phyloP scores from a whole-genome alignment of 129 eudicot species.

The Tagetes patula region DNA sequence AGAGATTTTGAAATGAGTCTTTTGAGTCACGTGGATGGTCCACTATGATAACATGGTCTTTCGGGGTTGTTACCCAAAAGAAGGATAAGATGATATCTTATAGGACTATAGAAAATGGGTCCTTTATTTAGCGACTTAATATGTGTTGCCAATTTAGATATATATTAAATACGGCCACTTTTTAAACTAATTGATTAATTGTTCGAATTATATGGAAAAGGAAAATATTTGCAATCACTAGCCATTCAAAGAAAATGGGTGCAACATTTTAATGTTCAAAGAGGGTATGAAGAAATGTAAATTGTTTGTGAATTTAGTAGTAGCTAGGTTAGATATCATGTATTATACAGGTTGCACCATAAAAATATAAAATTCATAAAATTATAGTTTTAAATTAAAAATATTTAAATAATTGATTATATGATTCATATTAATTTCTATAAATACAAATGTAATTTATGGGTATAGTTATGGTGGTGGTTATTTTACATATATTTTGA shows the following conservation, averaged over 20 bases:
- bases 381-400: too few relatives aligned
- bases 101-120: slow-evolving; percentile 5
- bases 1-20: background rate
- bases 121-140: slow-evolving; percentile 2
- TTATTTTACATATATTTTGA: background rate
- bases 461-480: background rate
- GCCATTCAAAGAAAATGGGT: background rate
- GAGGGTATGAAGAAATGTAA: background rate
- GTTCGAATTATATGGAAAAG: background rate
- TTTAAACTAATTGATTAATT: background rate
- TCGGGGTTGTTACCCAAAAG: slow-evolving; percentile 12
- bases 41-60: slow-evolving; percentile 20
- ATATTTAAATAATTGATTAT: too few relatives aligned
- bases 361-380: too few relatives aligned
- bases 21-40: slow-evolving; percentile 30
- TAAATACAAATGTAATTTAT: too few relatives aligned
- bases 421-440: too few relatives aligned
- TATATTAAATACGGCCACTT: background rate
- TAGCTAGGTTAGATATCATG: background rate
- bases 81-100: background rate
- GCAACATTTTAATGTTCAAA: background rate
- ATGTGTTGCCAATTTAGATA: slow-evolving; percentile 3
- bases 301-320: background rate
- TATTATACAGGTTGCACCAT: too few relatives aligned
- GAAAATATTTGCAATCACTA: background rate